These are phyloP conservation scores for Paraglomus occultum DNA, from an alignment of 192 early-diverging fungal genomes.

Conservation along the genomic window DNA sequence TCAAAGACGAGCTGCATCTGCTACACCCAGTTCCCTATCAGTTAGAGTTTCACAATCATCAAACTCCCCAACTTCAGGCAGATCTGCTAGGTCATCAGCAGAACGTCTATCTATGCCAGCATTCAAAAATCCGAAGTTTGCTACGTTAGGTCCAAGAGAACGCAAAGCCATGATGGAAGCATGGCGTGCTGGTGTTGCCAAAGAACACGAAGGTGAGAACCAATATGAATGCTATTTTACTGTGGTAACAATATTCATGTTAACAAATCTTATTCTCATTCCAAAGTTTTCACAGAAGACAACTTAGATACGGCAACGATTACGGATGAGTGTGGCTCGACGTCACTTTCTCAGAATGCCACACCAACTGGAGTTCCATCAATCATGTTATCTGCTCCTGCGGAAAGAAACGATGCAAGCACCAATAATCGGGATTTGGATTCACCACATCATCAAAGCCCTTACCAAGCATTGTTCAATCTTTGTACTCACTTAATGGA, in stretches of 20 bases:
- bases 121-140: slow-evolving; percentile 31
- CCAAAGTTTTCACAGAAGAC: slow-evolving; percentile 29
- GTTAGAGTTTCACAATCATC: slow-evolving; percentile 22
- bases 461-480: slow-evolving; percentile 44
- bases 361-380: slow-evolving; percentile 2
- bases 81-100: background rate
- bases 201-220: slow-evolving; percentile 11
- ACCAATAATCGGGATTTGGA: background rate
- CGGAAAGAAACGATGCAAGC: background rate
- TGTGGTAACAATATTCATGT: background rate
- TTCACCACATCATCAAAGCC: slow-evolving; percentile 34
- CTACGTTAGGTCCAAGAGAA: slow-evolving; percentile 28
- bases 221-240: background rate
- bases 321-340: too few relatives aligned
- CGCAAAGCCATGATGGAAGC: slow-evolving; percentile 43
- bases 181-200: slow-evolving; percentile 41
- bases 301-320: background rate
- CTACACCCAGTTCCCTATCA: background rate
- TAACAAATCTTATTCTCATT: slow-evolving; percentile 6
- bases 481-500: slow-evolving; percentile 41
- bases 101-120: slow-evolving; percentile 12
- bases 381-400: background rate
- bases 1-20: background rate
- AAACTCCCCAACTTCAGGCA: background rate
- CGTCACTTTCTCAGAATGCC: slow-evolving; percentile 9